Base-by-base conservation (phyloP, 371 early-diverging fungal species). In the Rhizopus arrhizus region DNA sequence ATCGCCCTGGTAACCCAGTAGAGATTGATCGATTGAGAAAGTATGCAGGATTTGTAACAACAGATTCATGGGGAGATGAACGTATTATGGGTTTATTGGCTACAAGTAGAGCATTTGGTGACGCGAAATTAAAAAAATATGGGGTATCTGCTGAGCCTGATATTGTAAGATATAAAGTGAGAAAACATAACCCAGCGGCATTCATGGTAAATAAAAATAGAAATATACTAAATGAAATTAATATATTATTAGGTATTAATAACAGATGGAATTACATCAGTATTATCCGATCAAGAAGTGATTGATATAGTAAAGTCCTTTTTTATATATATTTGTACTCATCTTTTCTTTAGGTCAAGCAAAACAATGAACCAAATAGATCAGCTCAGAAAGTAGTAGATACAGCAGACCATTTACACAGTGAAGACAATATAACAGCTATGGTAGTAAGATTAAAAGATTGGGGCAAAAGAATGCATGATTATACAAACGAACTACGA, bases 1-100 rank as follows among this genome's bases (percentile, higher is more conserved):
- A 87, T 69, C 88, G 86, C 59, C 88, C 88, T 8, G 79, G 78
- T 15, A 82, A 85, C n/a, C 70, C 77, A 1, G 60, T 69, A 22
- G 88, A 87, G 61, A 64, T 70, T 8, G 84, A 83, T 9, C 69
- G 88, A 29, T 67, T 87, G 35, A 73, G 83, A 35, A 84, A 79
- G 43, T 81, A 81, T 66, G 86, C 86, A 4, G 86, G 86, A 3
- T 87, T 81, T 64, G 75, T 87, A 1, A 87, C 77, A 1, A 82
- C 85, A 1, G 91, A 91, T 67, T 90, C 91, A 3, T 91, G 87
- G 80, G 91, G 91, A 35, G 89, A 90, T 64, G 90, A 90, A 58
- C 78, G 87, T 35, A 85, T 85, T 5, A 70, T 91, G 75, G 90
- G 89, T 1, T 76, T 76, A 58, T 64, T 91, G 36, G 91, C 91